Percentiles rank a stretch among this genome's conserved stretches.
Conservation (phyloP, 1,139 yeast genomes). For the Diutina siamensis region DNA sequence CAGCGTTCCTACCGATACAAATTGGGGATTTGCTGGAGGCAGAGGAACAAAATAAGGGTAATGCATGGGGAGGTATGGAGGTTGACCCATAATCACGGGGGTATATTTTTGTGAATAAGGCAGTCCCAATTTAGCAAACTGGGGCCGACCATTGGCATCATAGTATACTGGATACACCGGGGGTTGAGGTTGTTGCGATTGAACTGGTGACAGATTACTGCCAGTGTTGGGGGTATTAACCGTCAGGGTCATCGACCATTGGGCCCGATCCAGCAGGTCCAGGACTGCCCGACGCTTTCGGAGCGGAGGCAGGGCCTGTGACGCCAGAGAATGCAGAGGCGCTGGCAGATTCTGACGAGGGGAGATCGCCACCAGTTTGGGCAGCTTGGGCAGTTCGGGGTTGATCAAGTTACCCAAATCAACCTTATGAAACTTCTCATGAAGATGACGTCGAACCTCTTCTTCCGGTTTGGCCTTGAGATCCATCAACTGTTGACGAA, state of each 20-base stretch:
- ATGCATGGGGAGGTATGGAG: constrained; percentile 5
- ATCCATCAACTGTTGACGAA: neutral
- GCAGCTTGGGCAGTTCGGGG: constrained; percentile 6
- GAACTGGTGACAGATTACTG: neutral
- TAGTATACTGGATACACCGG: neutral
- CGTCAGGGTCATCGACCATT: neutral
- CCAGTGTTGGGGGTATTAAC: neutral
- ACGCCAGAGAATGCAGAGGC: neutral
- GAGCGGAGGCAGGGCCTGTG: neutral
- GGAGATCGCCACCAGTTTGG: constrained; percentile 4
- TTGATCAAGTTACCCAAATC: neutral
- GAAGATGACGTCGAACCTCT: neutral
- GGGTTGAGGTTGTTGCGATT: neutral
- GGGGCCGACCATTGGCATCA: neutral
- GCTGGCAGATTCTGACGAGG: neutral
- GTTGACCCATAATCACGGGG: constrained; percentile 4
- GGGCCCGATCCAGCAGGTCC: constrained; percentile 4
- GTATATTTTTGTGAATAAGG: constrained; percentile 3
- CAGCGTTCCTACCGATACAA: neutral
- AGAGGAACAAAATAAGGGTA: constrained; percentile 3
- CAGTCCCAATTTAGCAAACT: constrained; percentile 4
- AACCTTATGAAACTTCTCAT: constrained; percentile 3
- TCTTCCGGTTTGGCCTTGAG: neutral
- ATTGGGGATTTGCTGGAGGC: constrained; percentile 3
- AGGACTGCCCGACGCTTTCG: constrained; percentile 6